These are phyloP conservation scores for Clavispora phyllophila DNA, from an alignment of 805 yeast genomes.

Conservation along the genomic window DNA sequence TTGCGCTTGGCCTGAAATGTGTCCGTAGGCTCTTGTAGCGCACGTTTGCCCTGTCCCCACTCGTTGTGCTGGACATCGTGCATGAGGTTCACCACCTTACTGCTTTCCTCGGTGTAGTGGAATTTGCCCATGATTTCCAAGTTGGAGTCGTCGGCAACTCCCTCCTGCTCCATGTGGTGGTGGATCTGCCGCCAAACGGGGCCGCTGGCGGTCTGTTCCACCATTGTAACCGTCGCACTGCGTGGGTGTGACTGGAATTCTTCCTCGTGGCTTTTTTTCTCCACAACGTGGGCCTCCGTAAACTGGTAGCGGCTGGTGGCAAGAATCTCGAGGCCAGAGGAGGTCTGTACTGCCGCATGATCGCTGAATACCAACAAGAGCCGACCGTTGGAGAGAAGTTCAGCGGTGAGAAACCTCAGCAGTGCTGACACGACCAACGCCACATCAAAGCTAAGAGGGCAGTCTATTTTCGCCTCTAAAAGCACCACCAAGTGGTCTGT, in stretches of 20 bases:
- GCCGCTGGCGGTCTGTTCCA: slow-evolving; percentile 10
- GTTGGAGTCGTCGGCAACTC: slow-evolving; percentile 6
- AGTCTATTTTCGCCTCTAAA: background rate
- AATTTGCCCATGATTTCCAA: slow-evolving; percentile 5
- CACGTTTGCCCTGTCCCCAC: slow-evolving; percentile 3
- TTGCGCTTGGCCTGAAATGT: slow-evolving; percentile 9
- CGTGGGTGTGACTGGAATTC: background rate
- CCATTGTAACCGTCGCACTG: slow-evolving; percentile 3
- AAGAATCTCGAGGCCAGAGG: slow-evolving; percentile 5
- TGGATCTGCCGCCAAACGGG: slow-evolving; percentile 8
- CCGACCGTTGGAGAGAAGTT: slow-evolving; percentile 1
- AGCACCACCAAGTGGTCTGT: slow-evolving; percentile 7
- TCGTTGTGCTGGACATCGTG: slow-evolving; percentile 10
- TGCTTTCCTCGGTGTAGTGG: slow-evolving; percentile 9
- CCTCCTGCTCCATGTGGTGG: background rate
- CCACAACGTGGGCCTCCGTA: background rate
- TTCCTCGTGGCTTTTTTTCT: background rate
- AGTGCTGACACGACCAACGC: slow-evolving; percentile 3
- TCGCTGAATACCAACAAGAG: slow-evolving; percentile 8
- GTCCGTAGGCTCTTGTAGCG: slow-evolving; percentile 9
- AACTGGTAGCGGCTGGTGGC: slow-evolving; percentile 7
- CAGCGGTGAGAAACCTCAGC: slow-evolving; percentile 6
- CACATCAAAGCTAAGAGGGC: slow-evolving; percentile 1
- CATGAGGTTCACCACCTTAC: slow-evolving; percentile 10
- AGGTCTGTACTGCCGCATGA: slow-evolving; percentile 9